Conservation (phyloP, 2,329 filamentous ascomycete genomes). For the Fusarium robinianum region DNA sequence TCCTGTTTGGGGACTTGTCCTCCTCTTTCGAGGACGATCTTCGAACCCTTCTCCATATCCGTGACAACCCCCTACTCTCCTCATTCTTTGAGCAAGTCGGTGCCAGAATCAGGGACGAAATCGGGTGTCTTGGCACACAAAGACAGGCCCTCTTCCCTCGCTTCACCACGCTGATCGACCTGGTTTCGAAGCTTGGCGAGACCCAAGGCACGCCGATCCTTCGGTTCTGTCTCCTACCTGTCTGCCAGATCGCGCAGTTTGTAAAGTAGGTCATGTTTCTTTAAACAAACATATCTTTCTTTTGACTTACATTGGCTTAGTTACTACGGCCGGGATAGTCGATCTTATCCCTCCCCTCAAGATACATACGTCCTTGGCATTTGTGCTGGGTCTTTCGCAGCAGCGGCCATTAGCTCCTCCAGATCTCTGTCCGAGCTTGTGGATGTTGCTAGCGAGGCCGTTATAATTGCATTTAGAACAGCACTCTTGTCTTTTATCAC, state of each 20-base stretch:
- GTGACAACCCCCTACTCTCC: constrained; percentile 28
- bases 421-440: constrained; percentile 32
- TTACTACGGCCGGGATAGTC: constrained; percentile 20
- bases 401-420: constrained; percentile 33
- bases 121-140: constrained; percentile 21
- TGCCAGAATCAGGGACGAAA: constrained; percentile 27
- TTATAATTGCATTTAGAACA: constrained; percentile 27
- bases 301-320: constrained; percentile 2
- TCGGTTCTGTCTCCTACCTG: constrained; percentile 29
- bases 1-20: constrained; percentile 36
- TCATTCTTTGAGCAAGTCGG: constrained; percentile 34
- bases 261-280: constrained; percentile 26
- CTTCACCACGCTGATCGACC: constrained; percentile 37
- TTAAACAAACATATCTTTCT: background rate
- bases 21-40: constrained; percentile 30
- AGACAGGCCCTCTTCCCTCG: constrained; percentile 32
- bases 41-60: constrained; percentile 25
- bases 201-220: constrained; percentile 24
- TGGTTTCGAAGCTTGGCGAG: constrained; percentile 28
- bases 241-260: constrained; percentile 34
- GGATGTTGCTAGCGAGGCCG: constrained; percentile 23
- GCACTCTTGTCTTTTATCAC: constrained; percentile 24
- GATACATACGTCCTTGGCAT: constrained; percentile 30
- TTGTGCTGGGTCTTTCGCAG: constrained; percentile 35
- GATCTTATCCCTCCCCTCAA: constrained; percentile 26